phyloP scores from a whole-genome alignment of 2,329 filamentous ascomycete species.

The Nemania diffusa region DNA sequence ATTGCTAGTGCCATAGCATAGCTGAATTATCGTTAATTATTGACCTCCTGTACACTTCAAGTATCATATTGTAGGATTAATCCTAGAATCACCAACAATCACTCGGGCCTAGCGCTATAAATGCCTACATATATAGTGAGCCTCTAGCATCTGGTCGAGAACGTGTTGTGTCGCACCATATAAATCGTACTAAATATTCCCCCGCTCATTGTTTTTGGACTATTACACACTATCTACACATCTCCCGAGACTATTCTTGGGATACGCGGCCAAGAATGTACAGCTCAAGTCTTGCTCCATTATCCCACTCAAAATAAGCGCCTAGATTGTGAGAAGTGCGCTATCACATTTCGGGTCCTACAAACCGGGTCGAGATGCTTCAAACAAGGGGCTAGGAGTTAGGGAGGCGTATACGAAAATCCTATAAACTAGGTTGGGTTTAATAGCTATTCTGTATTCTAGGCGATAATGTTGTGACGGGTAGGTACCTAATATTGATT shows the following conservation, averaged over 20 bases:
- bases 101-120: not conserved
- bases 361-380: not conserved
- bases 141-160: not conserved
- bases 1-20: not conserved
- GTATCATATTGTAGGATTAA: not conserved
- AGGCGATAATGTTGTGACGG: not conserved
- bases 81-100: not conserved
- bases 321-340: not conserved
- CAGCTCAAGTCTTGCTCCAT: not conserved
- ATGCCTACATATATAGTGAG: not conserved
- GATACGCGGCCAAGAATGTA: not conserved
- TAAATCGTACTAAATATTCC: not conserved
- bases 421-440: not conserved
- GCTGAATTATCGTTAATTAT: not conserved
- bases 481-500: not conserved
- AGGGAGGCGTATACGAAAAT: not conserved
- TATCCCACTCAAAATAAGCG: too few relatives aligned
- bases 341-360: not conserved
- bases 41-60: not conserved
- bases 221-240: not conserved
- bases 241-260: not conserved
- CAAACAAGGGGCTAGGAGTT: not conserved
- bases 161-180: not conserved
- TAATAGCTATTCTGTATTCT: not conserved
- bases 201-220: not conserved